Evolutionary conservation across 192 early-diverging fungal species (phyloP).

Genomic region (Diversispora epigaea): DNA sequence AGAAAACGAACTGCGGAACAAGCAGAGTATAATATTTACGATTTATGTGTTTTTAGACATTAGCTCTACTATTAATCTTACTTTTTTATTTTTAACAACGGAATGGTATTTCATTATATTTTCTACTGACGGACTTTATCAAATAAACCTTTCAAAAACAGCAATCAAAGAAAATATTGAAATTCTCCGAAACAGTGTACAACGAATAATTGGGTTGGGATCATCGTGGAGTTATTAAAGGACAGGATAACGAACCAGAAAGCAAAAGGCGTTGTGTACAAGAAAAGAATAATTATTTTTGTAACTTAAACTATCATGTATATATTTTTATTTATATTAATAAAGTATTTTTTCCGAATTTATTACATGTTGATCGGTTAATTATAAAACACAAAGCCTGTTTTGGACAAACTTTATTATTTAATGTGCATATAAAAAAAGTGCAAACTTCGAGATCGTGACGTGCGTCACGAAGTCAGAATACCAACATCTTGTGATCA

Average conservation of each 20-base stretch:
- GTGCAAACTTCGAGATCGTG: too few relatives aligned
- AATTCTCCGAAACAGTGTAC: conserved; percentile 16
- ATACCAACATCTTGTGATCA: too few relatives aligned
- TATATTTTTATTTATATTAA: too few relatives aligned
- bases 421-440: too few relatives aligned
- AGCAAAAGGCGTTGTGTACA: not conserved
- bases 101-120: not conserved
- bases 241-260: conserved; percentile 8
- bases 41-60: not conserved
- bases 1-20: conserved; percentile 7
- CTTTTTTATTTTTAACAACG: not conserved
- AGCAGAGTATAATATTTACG: not conserved
- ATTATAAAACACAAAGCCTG: too few relatives aligned
- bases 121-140: conserved; percentile 1
- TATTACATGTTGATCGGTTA: too few relatives aligned
- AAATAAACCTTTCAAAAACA: conserved; percentile 22
- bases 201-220: conserved; percentile 21
- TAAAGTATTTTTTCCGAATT: too few relatives aligned
- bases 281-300: not conserved
- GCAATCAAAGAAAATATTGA: conserved; percentile 19
- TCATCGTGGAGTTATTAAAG: conserved; percentile 13
- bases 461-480: too few relatives aligned
- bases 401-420: too few relatives aligned
- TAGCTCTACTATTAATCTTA: not conserved
- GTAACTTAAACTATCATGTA: too few relatives aligned